phyloP scores from a whole-genome alignment of 2,329 filamentous ascomycete genomes.

The Laburnicola sp. region DNA sequence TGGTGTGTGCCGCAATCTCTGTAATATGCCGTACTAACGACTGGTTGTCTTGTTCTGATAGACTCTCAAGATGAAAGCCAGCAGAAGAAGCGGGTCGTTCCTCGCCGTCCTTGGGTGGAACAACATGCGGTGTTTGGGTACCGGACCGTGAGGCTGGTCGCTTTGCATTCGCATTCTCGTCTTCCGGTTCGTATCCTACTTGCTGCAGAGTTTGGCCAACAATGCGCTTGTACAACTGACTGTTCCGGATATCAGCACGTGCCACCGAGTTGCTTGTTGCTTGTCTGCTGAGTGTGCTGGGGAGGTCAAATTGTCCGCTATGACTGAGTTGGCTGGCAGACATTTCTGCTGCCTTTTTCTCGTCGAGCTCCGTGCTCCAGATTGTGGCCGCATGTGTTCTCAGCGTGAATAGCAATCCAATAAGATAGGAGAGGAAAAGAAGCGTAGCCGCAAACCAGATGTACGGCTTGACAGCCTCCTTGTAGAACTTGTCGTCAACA shows the following conservation, averaged over 20 bases:
- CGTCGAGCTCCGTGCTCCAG: slow-evolving; percentile 77
- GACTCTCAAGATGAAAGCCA: slow-evolving; percentile 59
- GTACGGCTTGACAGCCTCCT: slow-evolving; percentile 88
- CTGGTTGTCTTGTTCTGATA: slow-evolving; percentile 81
- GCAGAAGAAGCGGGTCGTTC: slow-evolving; percentile 49
- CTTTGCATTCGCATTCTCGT: slow-evolving; percentile 51
- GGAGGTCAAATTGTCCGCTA: slow-evolving; percentile 36
- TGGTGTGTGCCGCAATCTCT: slow-evolving; percentile 90
- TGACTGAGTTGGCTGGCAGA: slow-evolving; percentile 38
- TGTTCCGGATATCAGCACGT: slow-evolving; percentile 73
- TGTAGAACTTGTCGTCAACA: slow-evolving; percentile 83
- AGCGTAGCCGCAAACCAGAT: slow-evolving; percentile 84
- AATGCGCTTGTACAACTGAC: slow-evolving; percentile 89
- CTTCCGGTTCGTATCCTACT: slow-evolving; percentile 66
- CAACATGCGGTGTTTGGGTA: slow-evolving; percentile 39
- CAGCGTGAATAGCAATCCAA: slow-evolving; percentile 93
- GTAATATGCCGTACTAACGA: slow-evolving; percentile 82
- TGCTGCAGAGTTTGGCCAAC: slow-evolving; percentile 87
- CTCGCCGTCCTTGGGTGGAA: slow-evolving; percentile 42
- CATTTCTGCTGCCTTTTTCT: slow-evolving; percentile 52
- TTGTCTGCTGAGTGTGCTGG: slow-evolving; percentile 35
- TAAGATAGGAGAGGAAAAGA: slow-evolving; percentile 89
- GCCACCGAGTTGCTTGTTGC: slow-evolving; percentile 34
- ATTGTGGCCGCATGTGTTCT: slow-evolving; percentile 96
- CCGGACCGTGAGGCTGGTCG: slow-evolving; percentile 27